Conservation (phyloP, 2,329 filamentous ascomycete species). For the Sclerotinia spermophila region DNA sequence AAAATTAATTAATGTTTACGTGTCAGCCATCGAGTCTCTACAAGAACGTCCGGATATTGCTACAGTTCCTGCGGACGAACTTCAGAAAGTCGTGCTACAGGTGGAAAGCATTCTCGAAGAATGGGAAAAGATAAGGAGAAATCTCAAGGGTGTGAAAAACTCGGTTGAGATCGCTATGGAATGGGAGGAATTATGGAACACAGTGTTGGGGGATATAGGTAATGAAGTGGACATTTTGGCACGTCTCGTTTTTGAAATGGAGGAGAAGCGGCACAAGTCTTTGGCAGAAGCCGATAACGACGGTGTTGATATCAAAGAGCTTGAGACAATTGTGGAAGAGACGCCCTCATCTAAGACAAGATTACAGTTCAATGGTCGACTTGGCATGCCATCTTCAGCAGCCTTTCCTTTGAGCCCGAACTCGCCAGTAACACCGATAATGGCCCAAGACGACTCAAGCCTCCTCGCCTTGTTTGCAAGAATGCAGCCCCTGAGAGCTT, state of each 20-base stretch:
- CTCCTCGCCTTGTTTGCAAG: constrained; percentile 87
- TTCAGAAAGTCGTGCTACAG: constrained; percentile 73
- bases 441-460: constrained; percentile 77
- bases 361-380: constrained; percentile 57
- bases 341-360: constrained; percentile 57
- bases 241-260: constrained; percentile 92
- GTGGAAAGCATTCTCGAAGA: constrained; percentile 84
- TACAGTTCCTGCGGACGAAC: constrained; percentile 64
- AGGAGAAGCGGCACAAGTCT: constrained; percentile 84
- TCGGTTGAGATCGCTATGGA: constrained; percentile 98
- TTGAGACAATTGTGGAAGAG: constrained; percentile 92
- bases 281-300: constrained; percentile 60
- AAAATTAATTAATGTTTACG: constrained; percentile 84
- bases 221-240: constrained; percentile 78
- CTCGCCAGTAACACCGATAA: constrained; percentile 54
- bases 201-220: constrained; percentile 87
- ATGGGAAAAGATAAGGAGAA: constrained; percentile 78
- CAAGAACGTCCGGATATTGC: constrained; percentile 75
- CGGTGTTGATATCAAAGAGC: constrained; percentile 74
- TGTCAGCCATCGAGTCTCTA: constrained; percentile 87
- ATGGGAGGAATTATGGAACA: constrained; percentile 97
- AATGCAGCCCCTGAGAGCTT: constrained; percentile 91
- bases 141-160: constrained; percentile 74
- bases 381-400: constrained; percentile 58
- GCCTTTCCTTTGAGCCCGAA: constrained; percentile 59